Evolutionary conservation across 345 rosid species (phyloP).

Genomic region (Heritiera littoralis): DNA sequence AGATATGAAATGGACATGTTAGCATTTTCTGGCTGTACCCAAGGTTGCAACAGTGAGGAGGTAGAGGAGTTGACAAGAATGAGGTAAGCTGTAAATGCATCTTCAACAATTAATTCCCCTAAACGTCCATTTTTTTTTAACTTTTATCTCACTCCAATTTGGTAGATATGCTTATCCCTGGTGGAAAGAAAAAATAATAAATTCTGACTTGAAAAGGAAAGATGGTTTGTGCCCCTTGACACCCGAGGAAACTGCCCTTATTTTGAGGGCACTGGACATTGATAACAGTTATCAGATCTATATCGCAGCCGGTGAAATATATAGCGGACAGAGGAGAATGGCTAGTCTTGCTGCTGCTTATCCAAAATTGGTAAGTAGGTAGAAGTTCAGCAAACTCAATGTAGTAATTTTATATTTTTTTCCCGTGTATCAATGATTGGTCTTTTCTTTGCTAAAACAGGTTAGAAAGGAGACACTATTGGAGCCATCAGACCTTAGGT

Average conservation of each 20-base stretch:
- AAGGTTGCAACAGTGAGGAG: conserved; percentile 87
- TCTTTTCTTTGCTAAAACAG: conserved; percentile 43
- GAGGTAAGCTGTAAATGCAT: conserved; percentile 54
- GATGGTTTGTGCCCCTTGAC: conserved; percentile 90
- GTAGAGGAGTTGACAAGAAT: conserved; percentile 92
- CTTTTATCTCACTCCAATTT: conserved; percentile 10
- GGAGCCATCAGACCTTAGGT: conserved; percentile 67
- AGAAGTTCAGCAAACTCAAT: conserved; percentile 10
- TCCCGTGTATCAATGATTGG: conserved; percentile 1
- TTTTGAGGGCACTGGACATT: conserved; percentile 68
- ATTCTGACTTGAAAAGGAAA: conserved; percentile 77
- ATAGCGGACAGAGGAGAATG: conserved; percentile 71
- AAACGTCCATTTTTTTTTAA: neutral
- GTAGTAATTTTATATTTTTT: neutral
- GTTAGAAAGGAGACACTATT: conserved; percentile 79
- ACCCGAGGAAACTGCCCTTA: conserved; percentile 89
- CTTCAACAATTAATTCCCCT: neutral
- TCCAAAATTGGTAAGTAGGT: conserved; percentile 69
- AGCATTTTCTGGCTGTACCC: conserved; percentile 98
- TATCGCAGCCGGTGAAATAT: conserved; percentile 86
- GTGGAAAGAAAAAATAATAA: conserved; percentile 91
- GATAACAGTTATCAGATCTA: conserved; percentile 72
- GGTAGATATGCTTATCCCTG: conserved; percentile 89
- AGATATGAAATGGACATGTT: conserved; percentile 99
- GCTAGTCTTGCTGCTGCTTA: conserved; percentile 64